These are phyloP conservation scores for Inosperma sp. DNA, from an alignment of 768 basidiomycete genomes.

Conservation along the genomic window DNA sequence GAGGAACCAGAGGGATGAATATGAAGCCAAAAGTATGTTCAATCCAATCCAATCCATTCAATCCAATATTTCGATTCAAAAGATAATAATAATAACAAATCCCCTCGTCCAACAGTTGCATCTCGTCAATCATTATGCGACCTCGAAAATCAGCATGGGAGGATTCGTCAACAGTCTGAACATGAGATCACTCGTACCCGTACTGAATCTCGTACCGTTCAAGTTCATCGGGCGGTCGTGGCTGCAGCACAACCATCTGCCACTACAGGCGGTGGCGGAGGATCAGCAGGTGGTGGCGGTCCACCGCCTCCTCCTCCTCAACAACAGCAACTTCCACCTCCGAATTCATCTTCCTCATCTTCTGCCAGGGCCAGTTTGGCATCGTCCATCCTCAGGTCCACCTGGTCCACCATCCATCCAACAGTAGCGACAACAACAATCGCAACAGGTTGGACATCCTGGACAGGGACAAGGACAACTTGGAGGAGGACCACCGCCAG, in stretches of 20 bases:
- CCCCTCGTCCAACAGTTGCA: slow-evolving; percentile 81
- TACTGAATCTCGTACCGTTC: slow-evolving; percentile 52
- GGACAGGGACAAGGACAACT: too few species aligned
- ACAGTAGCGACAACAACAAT: too few species aligned
- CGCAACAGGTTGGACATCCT: too few species aligned
- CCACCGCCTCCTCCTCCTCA: neutral
- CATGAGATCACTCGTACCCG: slow-evolving; percentile 74
- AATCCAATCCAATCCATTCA: neutral
- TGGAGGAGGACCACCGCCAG: too few species aligned
- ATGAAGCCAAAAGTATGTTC: slow-evolving; percentile 77
- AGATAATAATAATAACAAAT: slow-evolving; percentile 32
- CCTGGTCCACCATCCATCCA: neutral
- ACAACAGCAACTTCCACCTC: too few species aligned
- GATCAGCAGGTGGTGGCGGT: slow-evolving; percentile 17
- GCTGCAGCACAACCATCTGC: slow-evolving; percentile 4
- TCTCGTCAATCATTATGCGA: slow-evolving; percentile 87
- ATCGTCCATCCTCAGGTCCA: slow-evolving; percentile 1
- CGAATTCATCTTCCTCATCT: too few species aligned
- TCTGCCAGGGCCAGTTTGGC: neutral
- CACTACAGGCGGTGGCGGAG: too few species aligned
- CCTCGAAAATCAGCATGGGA: slow-evolving; percentile 82
- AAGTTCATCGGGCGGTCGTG: slow-evolving; percentile 16
- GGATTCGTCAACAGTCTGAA: slow-evolving; percentile 84
- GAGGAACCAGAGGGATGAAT: slow-evolving; percentile 81
- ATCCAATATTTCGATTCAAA: too few species aligned